phyloP scores from a whole-genome alignment of 2,329 filamentous ascomycete genomes.

The Xylariaceae sp. region DNA sequence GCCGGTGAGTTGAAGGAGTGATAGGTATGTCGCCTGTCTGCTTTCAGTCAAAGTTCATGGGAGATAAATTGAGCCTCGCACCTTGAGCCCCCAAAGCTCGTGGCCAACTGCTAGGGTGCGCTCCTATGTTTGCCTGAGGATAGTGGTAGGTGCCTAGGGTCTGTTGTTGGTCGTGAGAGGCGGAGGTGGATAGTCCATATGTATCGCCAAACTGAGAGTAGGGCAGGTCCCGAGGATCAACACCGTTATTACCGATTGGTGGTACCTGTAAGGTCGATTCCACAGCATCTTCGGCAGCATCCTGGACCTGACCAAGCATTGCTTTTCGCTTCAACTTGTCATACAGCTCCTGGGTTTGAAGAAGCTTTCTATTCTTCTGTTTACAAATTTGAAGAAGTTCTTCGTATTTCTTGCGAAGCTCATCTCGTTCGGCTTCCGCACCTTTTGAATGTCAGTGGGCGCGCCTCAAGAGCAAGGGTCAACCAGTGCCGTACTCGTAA shows the following conservation, averaged over 20 bases:
- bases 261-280: conserved; percentile 38
- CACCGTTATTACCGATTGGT: conserved; percentile 15
- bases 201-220: conserved; percentile 11
- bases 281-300: conserved; percentile 49
- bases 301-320: conserved; percentile 52
- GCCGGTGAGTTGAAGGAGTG: conserved; percentile 35
- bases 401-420: conserved; percentile 65
- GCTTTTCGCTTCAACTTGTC: conserved; percentile 56
- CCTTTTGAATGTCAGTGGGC: conserved; percentile 32
- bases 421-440: conserved; percentile 58
- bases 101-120: conserved; percentile 14
- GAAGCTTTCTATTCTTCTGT: conserved; percentile 66
- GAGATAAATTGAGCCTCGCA: neutral
- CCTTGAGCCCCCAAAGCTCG: conserved; percentile 15
- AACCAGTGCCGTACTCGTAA: conserved; percentile 50
- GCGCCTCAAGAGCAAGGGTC: neutral
- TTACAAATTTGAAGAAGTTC: conserved; percentile 63
- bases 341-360: conserved; percentile 64
- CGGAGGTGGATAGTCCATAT: conserved; percentile 9
- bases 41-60: conserved; percentile 5
- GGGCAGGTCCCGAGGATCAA: conserved; percentile 12
- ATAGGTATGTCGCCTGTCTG: conserved; percentile 30
- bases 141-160: conserved; percentile 7
- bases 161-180: conserved; percentile 9
- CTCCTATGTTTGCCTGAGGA: conserved; percentile 8